Evolutionary conservation across 225 moss, liverwort and hornwort genomes (phyloP).

Genomic region (Polytrichum commune): DNA sequence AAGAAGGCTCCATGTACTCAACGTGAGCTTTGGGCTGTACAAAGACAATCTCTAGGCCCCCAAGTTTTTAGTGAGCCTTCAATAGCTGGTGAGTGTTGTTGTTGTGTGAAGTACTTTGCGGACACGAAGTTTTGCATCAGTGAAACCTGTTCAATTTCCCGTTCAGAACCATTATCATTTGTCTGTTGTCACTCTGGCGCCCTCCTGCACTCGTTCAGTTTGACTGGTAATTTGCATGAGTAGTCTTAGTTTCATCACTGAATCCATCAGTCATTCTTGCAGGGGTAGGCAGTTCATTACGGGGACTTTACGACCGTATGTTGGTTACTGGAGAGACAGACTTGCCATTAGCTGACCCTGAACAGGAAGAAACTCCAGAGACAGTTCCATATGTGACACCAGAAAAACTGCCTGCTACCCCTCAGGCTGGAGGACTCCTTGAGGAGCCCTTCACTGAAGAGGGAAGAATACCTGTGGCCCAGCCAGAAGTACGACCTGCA

Average conservation of each 20-base stretch:
- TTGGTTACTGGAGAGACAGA: conserved; percentile 73
- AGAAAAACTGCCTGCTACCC: conserved; percentile 36
- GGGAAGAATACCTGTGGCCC: conserved; percentile 17
- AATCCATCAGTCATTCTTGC: conserved; percentile 1
- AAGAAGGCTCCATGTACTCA: conserved; percentile 84
- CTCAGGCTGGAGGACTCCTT: conserved; percentile 33
- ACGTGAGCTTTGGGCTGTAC: conserved; percentile 77
- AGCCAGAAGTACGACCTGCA: conserved; percentile 23
- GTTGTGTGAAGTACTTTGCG: too few species aligned
- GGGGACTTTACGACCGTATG: conserved; percentile 59
- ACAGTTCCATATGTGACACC: conserved; percentile 4
- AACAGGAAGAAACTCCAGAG: conserved; percentile 32
- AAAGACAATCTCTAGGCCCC: conserved; percentile 56
- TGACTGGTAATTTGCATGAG: too few species aligned
- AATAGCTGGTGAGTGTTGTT: conserved; percentile 47
- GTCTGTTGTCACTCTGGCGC: too few species aligned
- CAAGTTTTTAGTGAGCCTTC: conserved; percentile 82
- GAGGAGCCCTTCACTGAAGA: conserved; percentile 43
- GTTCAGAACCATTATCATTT: too few species aligned
- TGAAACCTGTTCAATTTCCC: too few species aligned
- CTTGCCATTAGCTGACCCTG: conserved; percentile 58
- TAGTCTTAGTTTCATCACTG: not conserved
- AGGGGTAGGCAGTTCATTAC: conserved; percentile 65
- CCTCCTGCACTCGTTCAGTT: too few species aligned
- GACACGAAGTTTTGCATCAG: too few species aligned